These are phyloP conservation scores for Ramaria rubella DNA, from an alignment of 768 basidiomycete species.

Conservation along the genomic window DNA sequence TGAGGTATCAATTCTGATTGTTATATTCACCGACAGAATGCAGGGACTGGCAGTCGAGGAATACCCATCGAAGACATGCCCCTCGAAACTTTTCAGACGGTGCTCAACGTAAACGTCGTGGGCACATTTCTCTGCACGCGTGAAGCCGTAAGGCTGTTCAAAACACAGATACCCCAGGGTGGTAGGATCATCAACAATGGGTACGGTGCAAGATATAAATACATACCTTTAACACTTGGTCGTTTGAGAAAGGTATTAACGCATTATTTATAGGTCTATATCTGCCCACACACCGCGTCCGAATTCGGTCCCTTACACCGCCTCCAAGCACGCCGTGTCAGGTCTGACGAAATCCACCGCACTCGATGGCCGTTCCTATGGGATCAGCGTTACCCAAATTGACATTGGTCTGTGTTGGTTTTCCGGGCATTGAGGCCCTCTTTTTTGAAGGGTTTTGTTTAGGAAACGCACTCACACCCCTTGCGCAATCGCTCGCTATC, in stretches of 20 bases:
- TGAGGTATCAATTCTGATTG: not conserved
- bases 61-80: constrained; percentile 54
- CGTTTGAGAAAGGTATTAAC: too few species aligned
- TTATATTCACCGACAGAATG: constrained; percentile 47
- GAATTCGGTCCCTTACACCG: constrained; percentile 56
- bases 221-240: not conserved
- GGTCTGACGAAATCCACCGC: constrained; percentile 72
- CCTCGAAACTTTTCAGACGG: constrained; percentile 53
- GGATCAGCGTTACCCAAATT: constrained; percentile 75
- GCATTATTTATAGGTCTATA: too few species aligned
- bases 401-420: constrained; percentile 56
- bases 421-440: not conserved
- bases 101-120: constrained; percentile 65
- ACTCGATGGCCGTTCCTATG: constrained; percentile 66
- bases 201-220: not conserved
- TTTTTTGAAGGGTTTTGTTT: not conserved
- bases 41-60: constrained; percentile 49
- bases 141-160: constrained; percentile 70
- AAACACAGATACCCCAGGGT: constrained; percentile 62
- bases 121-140: constrained; percentile 72
- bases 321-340: constrained; percentile 73
- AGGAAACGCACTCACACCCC: constrained; percentile 68
- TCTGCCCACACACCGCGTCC: constrained; percentile 68
- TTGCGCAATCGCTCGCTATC: constrained; percentile 40
- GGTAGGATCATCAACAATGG: constrained; percentile 33